phyloP scores from a whole-genome alignment of 2,329 filamentous ascomycete species.

The Trichophyton benhamiae region DNA sequence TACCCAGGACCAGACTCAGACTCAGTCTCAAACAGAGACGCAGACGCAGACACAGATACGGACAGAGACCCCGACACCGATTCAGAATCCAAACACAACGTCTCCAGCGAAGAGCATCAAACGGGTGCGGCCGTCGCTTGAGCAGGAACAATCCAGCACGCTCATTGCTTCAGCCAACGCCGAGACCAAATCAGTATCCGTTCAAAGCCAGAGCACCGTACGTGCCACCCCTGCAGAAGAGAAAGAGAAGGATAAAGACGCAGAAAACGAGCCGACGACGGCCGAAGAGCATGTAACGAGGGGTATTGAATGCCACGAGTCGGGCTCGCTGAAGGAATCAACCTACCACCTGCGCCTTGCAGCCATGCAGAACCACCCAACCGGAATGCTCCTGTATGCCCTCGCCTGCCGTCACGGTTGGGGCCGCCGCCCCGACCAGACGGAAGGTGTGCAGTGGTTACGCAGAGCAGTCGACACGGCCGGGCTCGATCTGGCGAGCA shows the following conservation, averaged over 20 bases:
- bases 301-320: constrained; percentile 80
- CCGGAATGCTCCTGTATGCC: constrained; percentile 91
- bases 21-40: constrained; percentile 23
- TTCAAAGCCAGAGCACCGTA: constrained; percentile 53
- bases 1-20: constrained; percentile 10
- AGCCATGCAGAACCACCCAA: constrained; percentile 72
- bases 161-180: constrained; percentile 32
- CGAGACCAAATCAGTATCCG: constrained; percentile 35
- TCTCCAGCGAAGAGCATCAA: constrained; percentile 1
- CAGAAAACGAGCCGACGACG: constrained; percentile 17
- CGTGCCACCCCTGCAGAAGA: constrained; percentile 28
- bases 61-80: constrained; percentile 22
- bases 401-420: constrained; percentile 91
- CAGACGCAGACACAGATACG: constrained; percentile 12
- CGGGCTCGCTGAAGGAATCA: constrained; percentile 77
- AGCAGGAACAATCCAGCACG: constrained; percentile 15
- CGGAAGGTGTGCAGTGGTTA: constrained; percentile 83
- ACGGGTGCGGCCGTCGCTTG: background rate
- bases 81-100: background rate
- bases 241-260: background rate
- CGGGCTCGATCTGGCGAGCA: constrained; percentile 68
- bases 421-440: constrained; percentile 89
- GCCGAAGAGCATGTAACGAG: constrained; percentile 80
- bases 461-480: constrained; percentile 79
- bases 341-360: constrained; percentile 91